These are phyloP conservation scores for Mortierella sp. DNA, from an alignment of 371 early-diverging fungal genomes.

Conservation along the genomic window DNA sequence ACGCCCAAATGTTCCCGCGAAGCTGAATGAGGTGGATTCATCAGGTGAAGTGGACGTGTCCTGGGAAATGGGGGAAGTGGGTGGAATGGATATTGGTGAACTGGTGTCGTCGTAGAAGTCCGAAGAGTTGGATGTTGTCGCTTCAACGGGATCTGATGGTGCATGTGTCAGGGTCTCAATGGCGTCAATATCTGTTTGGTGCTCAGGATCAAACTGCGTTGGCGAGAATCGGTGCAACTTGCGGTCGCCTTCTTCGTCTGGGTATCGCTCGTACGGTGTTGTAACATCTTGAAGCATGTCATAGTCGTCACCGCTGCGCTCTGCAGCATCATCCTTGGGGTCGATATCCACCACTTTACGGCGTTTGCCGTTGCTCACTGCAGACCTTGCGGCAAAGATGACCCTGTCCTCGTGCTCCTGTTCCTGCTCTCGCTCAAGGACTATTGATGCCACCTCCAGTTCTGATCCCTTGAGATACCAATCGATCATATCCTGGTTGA, in stretches of 20 bases:
- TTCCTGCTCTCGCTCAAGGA: neutral
- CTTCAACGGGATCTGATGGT: conserved; percentile 11
- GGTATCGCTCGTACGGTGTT: neutral
- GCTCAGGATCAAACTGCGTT: neutral
- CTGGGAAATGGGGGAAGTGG: conserved; percentile 7
- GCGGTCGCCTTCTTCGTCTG: conserved; percentile 4
- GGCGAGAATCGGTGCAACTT: conserved; percentile 1
- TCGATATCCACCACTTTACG: conserved; percentile 36
- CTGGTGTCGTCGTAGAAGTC: conserved; percentile 15
- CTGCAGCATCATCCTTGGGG: neutral
- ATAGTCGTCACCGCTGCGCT: conserved; percentile 18
- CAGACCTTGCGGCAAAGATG: conserved; percentile 18
- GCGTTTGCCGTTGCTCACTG: conserved; percentile 39
- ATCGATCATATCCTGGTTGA: conserved; percentile 63
- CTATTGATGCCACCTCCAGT: conserved; percentile 27
- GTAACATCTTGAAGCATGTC: conserved; percentile 21
- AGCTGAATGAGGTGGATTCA: conserved; percentile 9
- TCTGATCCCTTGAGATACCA: conserved; percentile 59
- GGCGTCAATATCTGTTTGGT: neutral
- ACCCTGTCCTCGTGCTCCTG: conserved; percentile 12
- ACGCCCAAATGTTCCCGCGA: conserved; percentile 4
- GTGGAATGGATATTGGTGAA: conserved; percentile 23
- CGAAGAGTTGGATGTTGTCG: conserved; percentile 11
- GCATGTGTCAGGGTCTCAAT: neutral
- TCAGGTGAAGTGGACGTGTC: conserved; percentile 23